Evolutionary conservation across 257 asterid genomes (phyloP).

Genomic region (Plantago major): DNA sequence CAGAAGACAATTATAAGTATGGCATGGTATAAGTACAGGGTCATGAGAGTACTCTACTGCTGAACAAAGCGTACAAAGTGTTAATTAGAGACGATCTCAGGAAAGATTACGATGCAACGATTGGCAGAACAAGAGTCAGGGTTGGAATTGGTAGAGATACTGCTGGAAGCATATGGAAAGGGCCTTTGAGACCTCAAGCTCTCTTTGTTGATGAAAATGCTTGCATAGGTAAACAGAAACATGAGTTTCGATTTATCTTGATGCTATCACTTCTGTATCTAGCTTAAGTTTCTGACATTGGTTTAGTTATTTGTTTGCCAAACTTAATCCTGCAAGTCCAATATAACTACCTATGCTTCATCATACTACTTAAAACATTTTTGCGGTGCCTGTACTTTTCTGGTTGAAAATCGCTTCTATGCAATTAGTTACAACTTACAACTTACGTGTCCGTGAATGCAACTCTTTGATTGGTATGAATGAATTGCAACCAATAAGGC

Average conservation of each 20-base stretch:
- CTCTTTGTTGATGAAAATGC: constrained; percentile 55
- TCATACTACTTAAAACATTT: too few relatives aligned
- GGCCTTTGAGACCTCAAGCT: constrained; percentile 48
- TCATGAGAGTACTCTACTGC: constrained; percentile 39
- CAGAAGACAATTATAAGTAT: background rate
- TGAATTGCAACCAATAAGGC: too few relatives aligned
- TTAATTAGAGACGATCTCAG: constrained; percentile 37
- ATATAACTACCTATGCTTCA: too few relatives aligned
- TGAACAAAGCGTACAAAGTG: constrained; percentile 52
- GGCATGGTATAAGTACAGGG: constrained; percentile 32
- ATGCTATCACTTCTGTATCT: background rate
- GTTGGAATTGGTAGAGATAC: constrained; percentile 13
- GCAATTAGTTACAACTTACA: too few relatives aligned
- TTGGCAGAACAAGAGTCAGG: constrained; percentile 22
- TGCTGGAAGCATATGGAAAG: constrained; percentile 46
- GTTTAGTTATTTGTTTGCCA: background rate
- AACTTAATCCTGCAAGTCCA: background rate
- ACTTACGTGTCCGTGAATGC: too few relatives aligned
- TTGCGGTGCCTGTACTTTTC: too few relatives aligned
- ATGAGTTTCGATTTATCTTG: background rate
- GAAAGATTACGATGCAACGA: constrained; percentile 38
- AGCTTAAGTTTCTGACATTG: too few relatives aligned
- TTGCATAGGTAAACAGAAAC: constrained; percentile 35
- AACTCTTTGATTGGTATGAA: too few relatives aligned
- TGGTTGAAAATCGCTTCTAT: too few relatives aligned